Conservation (phyloP, 805 yeast species). For the Candida caryicola region DNA sequence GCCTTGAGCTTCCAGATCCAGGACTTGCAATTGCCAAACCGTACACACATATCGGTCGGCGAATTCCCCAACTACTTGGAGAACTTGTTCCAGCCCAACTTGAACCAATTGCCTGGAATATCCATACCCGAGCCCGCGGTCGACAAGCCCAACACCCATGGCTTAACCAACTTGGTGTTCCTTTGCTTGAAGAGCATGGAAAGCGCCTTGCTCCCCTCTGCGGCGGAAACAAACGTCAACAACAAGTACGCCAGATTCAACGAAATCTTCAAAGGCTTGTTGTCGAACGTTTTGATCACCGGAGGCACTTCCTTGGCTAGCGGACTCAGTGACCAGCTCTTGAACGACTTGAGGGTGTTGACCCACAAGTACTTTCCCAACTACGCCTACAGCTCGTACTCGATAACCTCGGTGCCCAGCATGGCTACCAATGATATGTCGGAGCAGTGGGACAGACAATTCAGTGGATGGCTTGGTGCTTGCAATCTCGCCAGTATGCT, state of each 20-base stretch:
- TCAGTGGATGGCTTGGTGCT: slow-evolving; percentile 72
- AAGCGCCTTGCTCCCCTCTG: slow-evolving; percentile 26
- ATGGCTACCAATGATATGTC: slow-evolving; percentile 25
- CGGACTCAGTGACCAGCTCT: slow-evolving; percentile 54
- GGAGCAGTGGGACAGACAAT: slow-evolving; percentile 51
- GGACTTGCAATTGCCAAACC: slow-evolving; percentile 61
- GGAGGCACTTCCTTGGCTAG: slow-evolving; percentile 59
- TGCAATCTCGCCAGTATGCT: slow-evolving; percentile 62
- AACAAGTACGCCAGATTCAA: slow-evolving; percentile 32
- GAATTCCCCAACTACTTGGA: slow-evolving; percentile 57
- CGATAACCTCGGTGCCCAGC: slow-evolving; percentile 26
- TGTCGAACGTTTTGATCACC: slow-evolving; percentile 50
- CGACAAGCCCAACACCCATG: slow-evolving; percentile 47
- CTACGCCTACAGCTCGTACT: slow-evolving; percentile 34
- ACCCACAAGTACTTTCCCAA: slow-evolving; percentile 46
- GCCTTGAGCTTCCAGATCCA: slow-evolving; percentile 17
- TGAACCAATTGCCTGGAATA: slow-evolving; percentile 42
- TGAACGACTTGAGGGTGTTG: slow-evolving; percentile 51
- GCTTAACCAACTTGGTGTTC: slow-evolving; percentile 42
- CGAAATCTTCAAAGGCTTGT: slow-evolving; percentile 37
- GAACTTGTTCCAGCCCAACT: slow-evolving; percentile 66
- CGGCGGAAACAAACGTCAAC: slow-evolving; percentile 28
- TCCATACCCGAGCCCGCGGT: slow-evolving; percentile 33
- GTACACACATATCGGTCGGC: slow-evolving; percentile 41
- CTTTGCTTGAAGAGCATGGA: slow-evolving; percentile 37